These are phyloP conservation scores for Arthroderma sp. DNA, from an alignment of 2,329 filamentous ascomycete species.

Conservation along the genomic window DNA sequence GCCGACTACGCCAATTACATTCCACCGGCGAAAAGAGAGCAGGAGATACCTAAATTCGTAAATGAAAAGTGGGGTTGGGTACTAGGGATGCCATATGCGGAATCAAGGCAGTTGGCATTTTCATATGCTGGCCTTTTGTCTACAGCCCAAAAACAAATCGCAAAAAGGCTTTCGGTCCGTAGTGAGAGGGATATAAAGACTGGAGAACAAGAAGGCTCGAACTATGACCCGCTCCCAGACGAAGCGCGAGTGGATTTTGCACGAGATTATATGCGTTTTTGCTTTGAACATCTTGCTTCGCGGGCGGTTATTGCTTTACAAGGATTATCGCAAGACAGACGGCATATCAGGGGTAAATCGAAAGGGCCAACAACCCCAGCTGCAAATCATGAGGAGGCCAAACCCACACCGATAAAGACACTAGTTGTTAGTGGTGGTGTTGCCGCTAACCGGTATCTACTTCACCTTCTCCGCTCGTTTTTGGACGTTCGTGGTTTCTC, in stretches of 20 bases:
- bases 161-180: slow-evolving; percentile 21
- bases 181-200: slow-evolving; percentile 20
- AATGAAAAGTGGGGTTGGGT: slow-evolving; percentile 49
- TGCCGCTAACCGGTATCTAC: slow-evolving; percentile 68
- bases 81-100: slow-evolving; percentile 53
- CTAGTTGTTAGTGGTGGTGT: slow-evolving; percentile 85
- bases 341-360: neutral
- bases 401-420: slow-evolving; percentile 33
- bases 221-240: slow-evolving; percentile 28
- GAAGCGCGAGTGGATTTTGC: slow-evolving; percentile 58
- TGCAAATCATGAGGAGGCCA: neutral
- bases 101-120: slow-evolving; percentile 48
- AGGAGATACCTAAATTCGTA: slow-evolving; percentile 42
- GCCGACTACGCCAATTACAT: slow-evolving; percentile 37
- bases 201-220: slow-evolving; percentile 6
- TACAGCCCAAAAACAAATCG: slow-evolving; percentile 46
- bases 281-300: slow-evolving; percentile 76
- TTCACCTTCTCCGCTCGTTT: slow-evolving; percentile 48
- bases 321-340: slow-evolving; percentile 13
- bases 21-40: slow-evolving; percentile 43
- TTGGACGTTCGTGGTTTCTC: slow-evolving; percentile 55
- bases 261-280: slow-evolving; percentile 58
- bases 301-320: slow-evolving; percentile 59
- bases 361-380: neutral
- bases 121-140: slow-evolving; percentile 63